phyloP scores from a whole-genome alignment of 2,329 filamentous ascomycete species.

The Cladosporium austrohemisphaericum region DNA sequence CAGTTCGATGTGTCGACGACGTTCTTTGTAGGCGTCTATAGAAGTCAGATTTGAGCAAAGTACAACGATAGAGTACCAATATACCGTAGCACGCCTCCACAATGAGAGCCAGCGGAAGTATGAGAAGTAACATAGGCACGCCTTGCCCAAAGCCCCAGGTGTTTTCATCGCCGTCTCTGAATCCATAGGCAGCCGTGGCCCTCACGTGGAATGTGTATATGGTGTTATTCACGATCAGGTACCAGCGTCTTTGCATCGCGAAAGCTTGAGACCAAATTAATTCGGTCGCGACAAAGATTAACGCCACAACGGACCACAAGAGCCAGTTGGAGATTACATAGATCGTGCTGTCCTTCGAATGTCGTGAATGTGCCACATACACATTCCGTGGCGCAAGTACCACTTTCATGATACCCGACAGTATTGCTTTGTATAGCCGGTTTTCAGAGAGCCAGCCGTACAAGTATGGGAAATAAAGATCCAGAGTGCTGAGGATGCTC shows the following conservation, averaged over 20 bases:
- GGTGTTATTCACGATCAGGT: neutral
- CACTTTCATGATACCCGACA: neutral
- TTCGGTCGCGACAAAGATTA: neutral
- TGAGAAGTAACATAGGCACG: constrained; percentile 5
- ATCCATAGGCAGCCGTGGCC: neutral
- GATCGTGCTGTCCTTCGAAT: neutral
- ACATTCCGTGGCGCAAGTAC: neutral
- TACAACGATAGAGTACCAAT: neutral
- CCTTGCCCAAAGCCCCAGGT: constrained; percentile 12
- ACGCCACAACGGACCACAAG: neutral
- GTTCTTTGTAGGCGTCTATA: neutral
- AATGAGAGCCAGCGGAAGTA: neutral
- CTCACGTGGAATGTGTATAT: neutral
- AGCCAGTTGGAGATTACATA: no score
- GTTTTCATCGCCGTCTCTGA: constrained; percentile 2
- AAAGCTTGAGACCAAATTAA: neutral
- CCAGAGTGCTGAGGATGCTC: neutral
- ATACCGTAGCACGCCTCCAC: neutral
- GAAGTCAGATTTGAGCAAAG: neutral
- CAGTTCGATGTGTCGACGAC: neutral
- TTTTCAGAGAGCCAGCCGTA: neutral
- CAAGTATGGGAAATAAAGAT: neutral
- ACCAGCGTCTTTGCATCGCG: neutral
- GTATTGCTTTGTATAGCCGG: neutral
- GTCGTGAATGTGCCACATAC: neutral